A percentile compares a stretch with the other conserved stretches of the same genome.
These are phyloP conservation scores for Yamadazyma jaroonii DNA, from an alignment of 1,139 yeast species.

Conservation along the genomic window DNA sequence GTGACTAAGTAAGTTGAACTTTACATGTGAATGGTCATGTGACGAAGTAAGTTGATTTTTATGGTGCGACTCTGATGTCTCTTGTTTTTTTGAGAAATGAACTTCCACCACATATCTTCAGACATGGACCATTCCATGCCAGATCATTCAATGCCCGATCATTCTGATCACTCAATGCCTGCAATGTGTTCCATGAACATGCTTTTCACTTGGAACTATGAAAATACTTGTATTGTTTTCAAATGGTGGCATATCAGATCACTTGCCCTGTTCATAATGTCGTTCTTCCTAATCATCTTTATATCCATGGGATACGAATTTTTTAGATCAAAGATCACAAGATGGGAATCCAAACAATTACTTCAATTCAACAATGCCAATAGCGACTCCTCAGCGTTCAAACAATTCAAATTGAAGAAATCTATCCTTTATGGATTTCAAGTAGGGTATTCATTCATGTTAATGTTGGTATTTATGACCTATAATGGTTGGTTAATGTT, in stretches of 20 bases:
- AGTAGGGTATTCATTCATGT: slow-evolving; percentile 72
- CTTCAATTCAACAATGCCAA: slow-evolving; percentile 14
- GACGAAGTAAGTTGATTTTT: too few relatives aligned
- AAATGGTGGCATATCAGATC: slow-evolving; percentile 76
- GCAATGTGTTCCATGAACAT: slow-evolving; percentile 68
- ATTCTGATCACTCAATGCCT: slow-evolving; percentile 15
- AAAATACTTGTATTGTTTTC: slow-evolving; percentile 68
- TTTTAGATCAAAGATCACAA: slow-evolving; percentile 35
- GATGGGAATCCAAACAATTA: slow-evolving; percentile 25
- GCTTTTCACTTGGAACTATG: slow-evolving; percentile 82
- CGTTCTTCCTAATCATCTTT: slow-evolving; percentile 48
- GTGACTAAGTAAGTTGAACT: too few relatives aligned
- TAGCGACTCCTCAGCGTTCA: slow-evolving; percentile 10
- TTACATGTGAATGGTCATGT: too few relatives aligned
- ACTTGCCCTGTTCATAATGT: slow-evolving; percentile 46
- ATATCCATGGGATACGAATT: slow-evolving; percentile 64
- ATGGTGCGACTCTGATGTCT: too few relatives aligned
- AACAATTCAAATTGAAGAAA: slow-evolving; percentile 25
- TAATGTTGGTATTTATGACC: slow-evolving; percentile 83
- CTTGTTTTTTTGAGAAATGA: too few relatives aligned
- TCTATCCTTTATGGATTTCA: slow-evolving; percentile 62
- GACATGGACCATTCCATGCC: slow-evolving; percentile 16
- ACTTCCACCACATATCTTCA: too few relatives aligned
- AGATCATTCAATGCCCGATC: slow-evolving; percentile 16
- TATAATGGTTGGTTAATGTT: slow-evolving; percentile 82